Evolutionary conservation across 2,329 filamentous ascomycete species (phyloP), one percentile per base, ranked within the genome.

Genomic region (Diaporthe amygdali): DNA sequence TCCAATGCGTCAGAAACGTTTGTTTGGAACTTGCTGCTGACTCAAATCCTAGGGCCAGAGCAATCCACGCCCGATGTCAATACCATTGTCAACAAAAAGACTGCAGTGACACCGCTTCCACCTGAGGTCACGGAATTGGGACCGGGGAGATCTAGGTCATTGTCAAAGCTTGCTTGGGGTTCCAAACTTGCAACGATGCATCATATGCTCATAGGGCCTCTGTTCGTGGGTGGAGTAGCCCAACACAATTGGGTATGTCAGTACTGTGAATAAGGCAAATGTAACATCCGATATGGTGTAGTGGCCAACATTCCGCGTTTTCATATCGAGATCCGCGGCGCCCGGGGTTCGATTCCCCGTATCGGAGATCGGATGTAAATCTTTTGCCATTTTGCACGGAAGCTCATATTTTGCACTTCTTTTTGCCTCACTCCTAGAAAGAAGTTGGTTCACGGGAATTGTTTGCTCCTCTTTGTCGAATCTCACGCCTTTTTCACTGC

Each of bases 271-370:
- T 2, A 0, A 5, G 22, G 14, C 55, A 51, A 10, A 7, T 46
- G 8, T 15, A 55, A 67, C 41, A 68, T 71, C 71, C 71, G 68
- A 70, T 71, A 71, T 72, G 71, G 71, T 72, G 71, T 72, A 72
- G 68, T 71, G 71, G 71, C 68, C 55, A 72, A 72, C 71, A 72
- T 72, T 71, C 71, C 71, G 71, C 71, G 71, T 72, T 72, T 72
- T 72, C 71, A 72, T 41, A 8, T 30, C 37, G 69, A 46, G 20
- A 52, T 56, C 71, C 71, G 71, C 71, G 71, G 71, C 68, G 73
- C 73, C 70, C 74, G 72, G 74, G 74, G 74, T 74, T 74, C 73
- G 74, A 74, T 73, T 74, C 74, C 73, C 74, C 69, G 74, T 73
- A 73, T 73, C 71, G 73, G 74, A 73, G 71, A 61, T 55, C 52